Base-by-base conservation (phyloP, 257 asterid species). In the Solanum ossicruentum region DNA sequence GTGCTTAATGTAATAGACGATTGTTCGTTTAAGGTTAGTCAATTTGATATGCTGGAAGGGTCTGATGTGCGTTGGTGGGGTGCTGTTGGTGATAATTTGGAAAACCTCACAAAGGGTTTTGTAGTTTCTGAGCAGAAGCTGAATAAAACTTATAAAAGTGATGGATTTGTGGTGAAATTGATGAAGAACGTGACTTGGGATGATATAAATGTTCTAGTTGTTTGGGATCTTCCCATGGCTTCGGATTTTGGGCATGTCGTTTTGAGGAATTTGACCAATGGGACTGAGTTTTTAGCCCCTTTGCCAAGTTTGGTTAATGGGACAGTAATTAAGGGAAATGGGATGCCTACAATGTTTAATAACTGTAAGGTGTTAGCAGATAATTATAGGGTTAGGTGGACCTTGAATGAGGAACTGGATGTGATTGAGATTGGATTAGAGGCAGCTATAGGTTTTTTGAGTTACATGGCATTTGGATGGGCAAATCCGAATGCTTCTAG, bases 401-500 rank as follows among this genome's bases (percentile, higher is more conserved):
- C 79, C 81, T 83, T 91, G 51, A 92, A 86, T 65, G 90, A 89
- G 73, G 92, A 88, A 52, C 87, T 83, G n/a, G 87, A 85, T 77
- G 84, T 69, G 23, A 80, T 95, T 71, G 98, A 93, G 85, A 88
- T 96, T 84, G 99, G 98, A 58, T 90, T 96, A 88, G 99, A 96
- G 90, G 98, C 95, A 87, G 94, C 97, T 16, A 85, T 89, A 66
- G 93, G 93, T 66, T 85, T 86, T 86, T 89, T 91, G 89, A 87
- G 88, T 88, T 96, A 96, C 69, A 96, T 95, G 99, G 98, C 94
- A 9, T 95, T 96, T 69, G 99, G 99, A 81, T 96, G 99, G 99
- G 98, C 99, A 3, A 88, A 93, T 66, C 97, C 97, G 28, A 92
- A 90, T 85, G 90, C 93, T 13, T 85, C 93, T 1, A 88, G 86